phyloP scores from a whole-genome alignment of 345 rosid species.

The Corchorus capsularis region DNA sequence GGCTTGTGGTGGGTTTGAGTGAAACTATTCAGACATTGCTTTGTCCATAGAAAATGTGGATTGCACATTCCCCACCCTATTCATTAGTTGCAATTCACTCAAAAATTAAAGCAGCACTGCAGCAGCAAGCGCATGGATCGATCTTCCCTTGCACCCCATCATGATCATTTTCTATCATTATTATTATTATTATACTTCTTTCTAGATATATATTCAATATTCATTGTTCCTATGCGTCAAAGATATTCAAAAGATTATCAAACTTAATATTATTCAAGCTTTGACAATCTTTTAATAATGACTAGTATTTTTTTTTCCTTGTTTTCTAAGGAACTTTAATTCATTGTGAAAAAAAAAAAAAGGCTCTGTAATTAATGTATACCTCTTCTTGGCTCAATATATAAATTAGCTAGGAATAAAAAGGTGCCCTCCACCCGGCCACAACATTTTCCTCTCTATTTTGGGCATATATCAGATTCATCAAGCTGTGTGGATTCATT shows the following conservation, averaged over 20 bases:
- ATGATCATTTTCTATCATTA: neutral
- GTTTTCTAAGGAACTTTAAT: slow-evolving; percentile 50
- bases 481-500: slow-evolving; percentile 18
- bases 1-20: neutral
- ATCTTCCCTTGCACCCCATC: slow-evolving; percentile 24
- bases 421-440: slow-evolving; percentile 29
- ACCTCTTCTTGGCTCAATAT: slow-evolving; percentile 22
- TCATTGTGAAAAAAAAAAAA: slow-evolving; percentile 37
- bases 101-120: no score
- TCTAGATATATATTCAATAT: neutral
- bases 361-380: neutral
- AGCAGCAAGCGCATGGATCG: neutral
- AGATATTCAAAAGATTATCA: slow-evolving; percentile 35
- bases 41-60: slow-evolving; percentile 44
- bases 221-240: slow-evolving; percentile 13
- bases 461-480: slow-evolving; percentile 16
- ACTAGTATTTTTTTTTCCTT: slow-evolving; percentile 37
- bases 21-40: slow-evolving; percentile 37
- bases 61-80: slow-evolving; percentile 42
- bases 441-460: neutral
- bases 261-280: slow-evolving; percentile 37
- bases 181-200: no score
- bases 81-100: slow-evolving; percentile 36
- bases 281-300: slow-evolving; percentile 36
- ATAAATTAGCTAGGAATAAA: slow-evolving; percentile 38